A percentile compares a stretch with the other conserved stretches of the same genome.
Conservation (phyloP, 2,329 filamentous ascomycete species). For the Penicillium paneum region DNA sequence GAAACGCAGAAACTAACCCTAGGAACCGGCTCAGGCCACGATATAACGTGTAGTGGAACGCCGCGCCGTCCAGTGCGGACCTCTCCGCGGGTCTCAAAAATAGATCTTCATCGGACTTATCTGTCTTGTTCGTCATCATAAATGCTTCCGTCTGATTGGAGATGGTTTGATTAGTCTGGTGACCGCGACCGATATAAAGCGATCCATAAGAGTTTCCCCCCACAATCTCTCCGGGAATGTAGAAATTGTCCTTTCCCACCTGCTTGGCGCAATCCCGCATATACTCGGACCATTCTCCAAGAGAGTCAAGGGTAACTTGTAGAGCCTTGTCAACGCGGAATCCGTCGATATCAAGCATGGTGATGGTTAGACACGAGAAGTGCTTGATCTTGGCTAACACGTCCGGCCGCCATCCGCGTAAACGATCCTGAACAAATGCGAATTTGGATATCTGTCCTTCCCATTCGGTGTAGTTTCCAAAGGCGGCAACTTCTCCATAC, state of each 20-base stretch:
- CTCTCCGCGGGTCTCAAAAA: constrained; percentile 49
- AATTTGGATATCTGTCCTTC: constrained; percentile 63
- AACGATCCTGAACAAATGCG: constrained; percentile 64
- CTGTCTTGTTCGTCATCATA: constrained; percentile 42
- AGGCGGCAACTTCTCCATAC: constrained; percentile 62
- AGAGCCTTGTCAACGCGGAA: constrained; percentile 66
- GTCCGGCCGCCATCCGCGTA: constrained; percentile 60
- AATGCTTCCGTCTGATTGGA: constrained; percentile 50
- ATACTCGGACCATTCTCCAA: constrained; percentile 57
- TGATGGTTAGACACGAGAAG: constrained; percentile 61
- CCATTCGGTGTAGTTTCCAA: constrained; percentile 62
- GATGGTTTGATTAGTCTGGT: constrained; percentile 50
- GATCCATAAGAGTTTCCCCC: constrained; percentile 60
- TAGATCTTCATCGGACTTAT: constrained; percentile 36
- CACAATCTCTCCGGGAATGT: constrained; percentile 62
- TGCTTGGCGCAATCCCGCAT: constrained; percentile 54
- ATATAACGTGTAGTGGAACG: constrained; percentile 63
- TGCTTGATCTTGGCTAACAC: constrained; percentile 59
- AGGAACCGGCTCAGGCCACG: constrained; percentile 59
- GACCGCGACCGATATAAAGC: constrained; percentile 60
- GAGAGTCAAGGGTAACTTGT: constrained; percentile 60
- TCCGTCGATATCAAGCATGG: constrained; percentile 61
- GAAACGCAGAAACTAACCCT: constrained; percentile 31
- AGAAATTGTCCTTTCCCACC: constrained; percentile 62
- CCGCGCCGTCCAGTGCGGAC: constrained; percentile 58